Evolutionary conservation across 441 rosid genomes (phyloP), one percentile per base, ranked within the genome.

Genomic region (Flueggea neowawraea): DNA sequence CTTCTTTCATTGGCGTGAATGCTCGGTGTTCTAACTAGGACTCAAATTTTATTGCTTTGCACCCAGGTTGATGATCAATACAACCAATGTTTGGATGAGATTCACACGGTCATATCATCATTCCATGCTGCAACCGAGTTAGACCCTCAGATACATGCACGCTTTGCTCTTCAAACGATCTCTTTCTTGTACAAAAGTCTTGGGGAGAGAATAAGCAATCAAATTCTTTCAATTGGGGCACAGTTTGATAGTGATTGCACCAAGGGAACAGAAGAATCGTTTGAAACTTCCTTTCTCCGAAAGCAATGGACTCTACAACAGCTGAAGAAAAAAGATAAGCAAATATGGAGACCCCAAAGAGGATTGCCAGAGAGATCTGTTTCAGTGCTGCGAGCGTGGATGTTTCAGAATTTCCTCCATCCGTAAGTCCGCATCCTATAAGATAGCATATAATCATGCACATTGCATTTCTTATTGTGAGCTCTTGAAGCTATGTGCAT

Each of bases 401-500:
- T 94, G 99, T 94, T 94, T 75, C 89, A 94, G 58, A 89, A 94
- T 83, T 94, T 94, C 56, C 97, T 91, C 76, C 97, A 94, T 69
- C 99, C 97, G 99, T 88, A 65, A 81, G 83, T 52, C 55, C 32
- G 54, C 44, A 67, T 10, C 43, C 15, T 12, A 36, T 36, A 36
- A 36, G 2, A 54, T 53, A 62, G 41, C 66, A 45, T 16, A 10
- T n/a, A 51, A 15, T 10, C 6, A 51, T 12, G 44, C n/a, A 31
- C 10, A 43, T 16, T 0, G 43, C 6, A 10, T 15, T 14, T 17
- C 1, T n/a, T 14, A n/a, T 45, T 12, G n/a, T 22, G 9, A 49
- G 31, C 7, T 50, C 36, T 54, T 49, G 16, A 57, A 57, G 49
- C 13, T 43, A 52, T n/a, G n/a, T n/a, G 10, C 54, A 43, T 43